phyloP scores from a whole-genome alignment of 176 grass and related monocot genomes.

The Tuctoria greenei region DNA sequence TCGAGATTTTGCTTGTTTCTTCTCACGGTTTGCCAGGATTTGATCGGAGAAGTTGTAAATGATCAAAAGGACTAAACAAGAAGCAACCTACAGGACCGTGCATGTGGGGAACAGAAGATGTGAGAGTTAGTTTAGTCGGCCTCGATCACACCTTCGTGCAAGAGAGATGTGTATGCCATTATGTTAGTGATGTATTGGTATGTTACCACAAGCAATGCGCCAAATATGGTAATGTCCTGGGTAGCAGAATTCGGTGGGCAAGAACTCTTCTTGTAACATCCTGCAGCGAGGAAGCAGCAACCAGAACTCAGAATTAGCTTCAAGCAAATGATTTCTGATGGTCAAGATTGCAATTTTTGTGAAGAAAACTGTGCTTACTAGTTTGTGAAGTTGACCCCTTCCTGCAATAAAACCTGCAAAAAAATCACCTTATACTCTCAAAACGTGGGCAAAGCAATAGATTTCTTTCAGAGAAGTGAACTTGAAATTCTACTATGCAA shows the following conservation, averaged over 20 bases:
- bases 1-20: conserved; percentile 85
- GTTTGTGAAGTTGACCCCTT: conserved; percentile 70
- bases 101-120: neutral
- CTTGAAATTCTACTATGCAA: neutral
- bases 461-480: neutral
- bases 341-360: conserved; percentile 9
- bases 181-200: neutral
- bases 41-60: conserved; percentile 98
- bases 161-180: neutral
- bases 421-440: conserved; percentile 25
- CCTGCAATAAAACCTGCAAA: conserved; percentile 83
- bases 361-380: conserved; percentile 56
- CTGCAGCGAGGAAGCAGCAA: conserved; percentile 39
- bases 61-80: conserved; percentile 67
- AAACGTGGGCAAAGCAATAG: neutral
- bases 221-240: conserved; percentile 99
- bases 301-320: neutral
- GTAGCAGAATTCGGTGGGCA: conserved; percentile 73
- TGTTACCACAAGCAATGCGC: conserved; percentile 72
- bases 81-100: conserved; percentile 49
- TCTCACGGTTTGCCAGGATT: conserved; percentile 83
- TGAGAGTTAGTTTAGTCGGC: conserved; percentile 16
- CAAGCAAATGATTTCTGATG: neutral
- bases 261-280: conserved; percentile 79
- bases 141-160: neutral